Evolutionary conservation across 345 rosid genomes (phyloP), one percentile per base, ranked within the genome.

Genomic region (Hypericum androsaemum): DNA sequence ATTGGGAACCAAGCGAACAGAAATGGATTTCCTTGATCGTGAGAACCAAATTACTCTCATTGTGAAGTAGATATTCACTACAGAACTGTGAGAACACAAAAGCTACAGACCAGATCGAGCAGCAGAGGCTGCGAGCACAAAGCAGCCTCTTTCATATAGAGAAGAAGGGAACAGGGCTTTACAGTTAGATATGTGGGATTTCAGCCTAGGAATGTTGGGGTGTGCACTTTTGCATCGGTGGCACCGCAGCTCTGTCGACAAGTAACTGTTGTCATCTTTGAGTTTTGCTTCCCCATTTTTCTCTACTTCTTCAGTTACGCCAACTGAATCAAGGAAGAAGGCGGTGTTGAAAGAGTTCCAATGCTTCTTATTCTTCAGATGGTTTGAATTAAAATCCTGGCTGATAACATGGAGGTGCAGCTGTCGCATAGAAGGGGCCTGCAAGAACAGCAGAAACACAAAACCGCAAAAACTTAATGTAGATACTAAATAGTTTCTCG

Each of bases 321-420:
- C 96, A 2, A 78, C 77, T 0, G 96, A 88, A 71, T 88, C 89
- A 39, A 79, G 81, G 40, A 84, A 92, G 62, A 92, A 88, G 0
- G 76, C 71, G 8, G 89, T 67, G 39, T 72, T 88, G 74, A 92
- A 88, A 3, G 96, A 76, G 74, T 88, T 87, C 98, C 96, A 92
- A 42, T 88, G 96, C 73, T 83, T 87, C 77, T 88, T 92, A 68
- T 83, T 77, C 80, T 85, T 83, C 56, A 92, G 78, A 54, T 75
- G 63, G 57, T 73, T 73, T 10, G 98, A 88, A 56, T 80, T 70
- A 46, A 92, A 88, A 58, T 92, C 98, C 75, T 92, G 96, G 77
- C 96, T 88, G 47, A 92, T 80, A 36, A 92, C 89, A 72, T 88
- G 98, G 12, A 88, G 63, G 72, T 92, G 98, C 55, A 92, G 76